Conservation (phyloP, 2,329 filamentous ascomycete species). For the Hypoxylon sp. region DNA sequence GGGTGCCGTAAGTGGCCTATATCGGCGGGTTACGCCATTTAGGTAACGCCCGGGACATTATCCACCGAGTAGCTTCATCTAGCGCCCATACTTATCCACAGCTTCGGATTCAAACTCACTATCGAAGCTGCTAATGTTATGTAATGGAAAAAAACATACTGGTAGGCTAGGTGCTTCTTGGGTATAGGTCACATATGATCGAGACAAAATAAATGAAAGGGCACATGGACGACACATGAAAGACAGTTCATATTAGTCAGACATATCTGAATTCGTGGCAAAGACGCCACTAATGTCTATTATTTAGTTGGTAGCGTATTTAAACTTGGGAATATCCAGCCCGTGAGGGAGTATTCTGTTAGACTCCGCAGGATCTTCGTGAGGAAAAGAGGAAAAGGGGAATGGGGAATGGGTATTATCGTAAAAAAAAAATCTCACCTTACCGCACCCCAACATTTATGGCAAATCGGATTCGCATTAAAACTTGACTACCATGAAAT, state of each 20-base stretch:
- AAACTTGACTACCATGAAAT: neutral
- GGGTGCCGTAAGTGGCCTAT: constrained; percentile 32
- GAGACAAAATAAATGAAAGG: neutral
- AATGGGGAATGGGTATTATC: constrained; percentile 25
- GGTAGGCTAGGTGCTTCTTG: neutral
- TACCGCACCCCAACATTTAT: constrained; percentile 3
- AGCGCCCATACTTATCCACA: constrained; percentile 20
- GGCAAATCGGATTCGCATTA: constrained; percentile 5
- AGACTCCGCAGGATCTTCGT: constrained; percentile 1
- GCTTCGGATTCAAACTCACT: constrained; percentile 2
- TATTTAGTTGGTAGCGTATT: constrained; percentile 9
- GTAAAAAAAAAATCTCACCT: constrained; percentile 26
- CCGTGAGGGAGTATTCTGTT: constrained; percentile 1
- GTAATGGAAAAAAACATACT: neutral
- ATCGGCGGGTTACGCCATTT: constrained; percentile 23
- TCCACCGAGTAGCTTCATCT: constrained; percentile 30
- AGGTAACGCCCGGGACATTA: constrained; percentile 32
- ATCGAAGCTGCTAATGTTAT: neutral
- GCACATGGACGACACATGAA: neutral
- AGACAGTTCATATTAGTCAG: neutral
- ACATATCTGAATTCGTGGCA: neutral
- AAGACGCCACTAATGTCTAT: neutral
- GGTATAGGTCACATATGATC: no score
- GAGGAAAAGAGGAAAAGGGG: neutral
- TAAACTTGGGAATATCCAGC: neutral